Conservation (phyloP, 2,329 filamentous ascomycete genomes). For the Phoma sp. region DNA sequence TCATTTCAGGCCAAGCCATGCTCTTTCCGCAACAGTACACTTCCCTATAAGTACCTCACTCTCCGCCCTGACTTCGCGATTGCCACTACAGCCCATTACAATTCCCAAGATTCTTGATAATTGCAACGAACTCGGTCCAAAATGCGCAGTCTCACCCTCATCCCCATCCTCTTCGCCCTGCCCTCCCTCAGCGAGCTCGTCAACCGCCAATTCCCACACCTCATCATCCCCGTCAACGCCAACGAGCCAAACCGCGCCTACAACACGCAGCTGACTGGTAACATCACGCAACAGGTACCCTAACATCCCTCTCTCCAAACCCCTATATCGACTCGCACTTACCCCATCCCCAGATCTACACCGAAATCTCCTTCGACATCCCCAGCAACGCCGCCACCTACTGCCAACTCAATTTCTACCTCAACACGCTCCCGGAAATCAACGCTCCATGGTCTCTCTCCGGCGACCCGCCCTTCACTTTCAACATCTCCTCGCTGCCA, state of each 20-base stretch:
- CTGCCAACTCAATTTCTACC: slow-evolving; percentile 36
- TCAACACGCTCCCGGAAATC: slow-evolving; percentile 24
- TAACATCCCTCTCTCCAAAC: too few relatives aligned
- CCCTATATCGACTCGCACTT: too few relatives aligned
- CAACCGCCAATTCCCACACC: slow-evolving; percentile 36
- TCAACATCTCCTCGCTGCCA: slow-evolving; percentile 34
- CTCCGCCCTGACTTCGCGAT: neutral
- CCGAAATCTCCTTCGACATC: slow-evolving; percentile 43
- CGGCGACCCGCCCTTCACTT: slow-evolving; percentile 26
- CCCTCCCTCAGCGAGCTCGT: slow-evolving; percentile 20
- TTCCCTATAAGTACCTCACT: slow-evolving; percentile 14
- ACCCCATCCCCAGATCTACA: slow-evolving; percentile 13
- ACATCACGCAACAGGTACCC: slow-evolving; percentile 27
- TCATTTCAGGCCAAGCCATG: too few relatives aligned
- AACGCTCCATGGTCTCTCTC: slow-evolving; percentile 27
- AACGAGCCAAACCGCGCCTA: slow-evolving; percentile 25
- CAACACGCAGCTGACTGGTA: slow-evolving; percentile 31
- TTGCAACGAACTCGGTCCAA: neutral
- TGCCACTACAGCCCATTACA: neutral
- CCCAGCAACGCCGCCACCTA: slow-evolving; percentile 28
- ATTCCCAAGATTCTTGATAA: too few relatives aligned
- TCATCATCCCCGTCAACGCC: slow-evolving; percentile 42
- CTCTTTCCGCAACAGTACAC: neutral
- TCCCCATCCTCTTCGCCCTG: slow-evolving; percentile 26
- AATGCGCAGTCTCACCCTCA: slow-evolving; percentile 33